Conservation (phyloP, 176 grass and related monocot species). For the Zea mays region Zm-B73-REFERENCE-NAM-5.0 NC_050101.1:13764501-13765000, state of each 20-base stretch:
- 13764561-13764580: no score
- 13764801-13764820: background rate
- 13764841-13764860: background rate
- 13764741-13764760: background rate
- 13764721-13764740: background rate
- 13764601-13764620: no score
- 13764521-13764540: no score
- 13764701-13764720: background rate
- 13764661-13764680: no score
- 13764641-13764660: no score
- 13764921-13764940: background rate
- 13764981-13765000: no score
- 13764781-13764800: background rate
- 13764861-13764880: background rate
- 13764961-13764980: no score
- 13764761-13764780: background rate
- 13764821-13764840: background rate
- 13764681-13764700: background rate
- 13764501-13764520: no score
- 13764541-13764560: no score
- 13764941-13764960: constrained; percentile 13
- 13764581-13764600: no score
- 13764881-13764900: background rate
- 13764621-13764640: no score
- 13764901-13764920: background rate